A percentile compares a stretch with the other conserved stretches of the same genome.
These are phyloP conservation scores for Lactuca sativa DNA, from an alignment of 129 eudicot genomes.

Conservation along the genomic window DNA sequence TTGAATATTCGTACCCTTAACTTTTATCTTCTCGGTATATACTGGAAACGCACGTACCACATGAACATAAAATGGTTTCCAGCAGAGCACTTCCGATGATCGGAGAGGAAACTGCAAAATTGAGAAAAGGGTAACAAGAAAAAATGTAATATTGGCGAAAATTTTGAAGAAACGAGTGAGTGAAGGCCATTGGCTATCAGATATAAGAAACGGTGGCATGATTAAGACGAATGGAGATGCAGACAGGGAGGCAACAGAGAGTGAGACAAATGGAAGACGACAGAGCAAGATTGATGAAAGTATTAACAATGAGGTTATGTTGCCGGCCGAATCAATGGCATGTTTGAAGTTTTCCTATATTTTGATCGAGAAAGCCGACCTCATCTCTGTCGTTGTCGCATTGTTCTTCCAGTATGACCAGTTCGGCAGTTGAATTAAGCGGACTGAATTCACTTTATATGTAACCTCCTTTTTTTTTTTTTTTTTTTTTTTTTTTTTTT, in stretches of 20 bases:
- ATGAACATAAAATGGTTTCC: constrained; percentile 5
- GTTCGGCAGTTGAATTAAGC: constrained; percentile 17
- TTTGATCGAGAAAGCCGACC: constrained; percentile 24
- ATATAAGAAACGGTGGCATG: constrained; percentile 17
- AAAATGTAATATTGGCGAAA: constrained; percentile 17
- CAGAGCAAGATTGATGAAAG: constrained; percentile 6
- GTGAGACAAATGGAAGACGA: constrained; percentile 39
- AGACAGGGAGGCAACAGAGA: constrained; percentile 16
- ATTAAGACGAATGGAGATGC: constrained; percentile 14
- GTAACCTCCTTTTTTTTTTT: too few relatives aligned
- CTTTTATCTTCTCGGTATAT: constrained; percentile 16
- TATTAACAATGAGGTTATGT: constrained; percentile 9
- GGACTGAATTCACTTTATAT: neutral
- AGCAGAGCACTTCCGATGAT: constrained; percentile 1
- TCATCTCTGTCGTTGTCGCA: constrained; percentile 13
- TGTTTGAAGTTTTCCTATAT: constrained; percentile 1
- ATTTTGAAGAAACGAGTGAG: constrained; percentile 21
- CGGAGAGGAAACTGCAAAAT: constrained; percentile 8
- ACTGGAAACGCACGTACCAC: constrained; percentile 24
- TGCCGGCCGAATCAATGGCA: constrained; percentile 37
- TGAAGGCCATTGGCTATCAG: constrained; percentile 31
- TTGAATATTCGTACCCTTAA: constrained; percentile 20
- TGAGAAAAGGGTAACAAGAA: constrained; percentile 19
- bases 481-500: too few relatives aligned
- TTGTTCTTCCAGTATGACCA: constrained; percentile 18